Base-by-base conservation (phyloP, 129 eudicot genomes). In the Flaveria bidentis region DNA sequence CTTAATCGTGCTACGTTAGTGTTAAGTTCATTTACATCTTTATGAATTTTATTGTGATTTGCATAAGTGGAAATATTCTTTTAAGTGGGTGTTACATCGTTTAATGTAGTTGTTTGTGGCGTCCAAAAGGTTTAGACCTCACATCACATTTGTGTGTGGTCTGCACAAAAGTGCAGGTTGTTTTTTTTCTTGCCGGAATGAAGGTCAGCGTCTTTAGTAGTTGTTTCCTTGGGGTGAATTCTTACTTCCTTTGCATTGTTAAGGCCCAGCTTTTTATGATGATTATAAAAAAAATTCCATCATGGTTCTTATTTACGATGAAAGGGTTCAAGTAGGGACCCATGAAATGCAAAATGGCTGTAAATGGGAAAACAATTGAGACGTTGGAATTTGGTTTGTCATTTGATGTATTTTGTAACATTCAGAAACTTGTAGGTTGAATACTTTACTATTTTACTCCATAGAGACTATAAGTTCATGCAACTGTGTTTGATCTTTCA, bases 161-260 rank as follows among this genome's bases (percentile, higher is more conserved):
- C 36, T 9, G 50, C 65, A 33, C 14, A 23, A 36, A 36, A 49
- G 13, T 63, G 79, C 50, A 60, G 61, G n/a, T 22, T 70, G 62
- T 46, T 25, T 46, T 26, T 23, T 25, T 20, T 62, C 30, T 33
- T 63, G 9, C 17, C 5, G 50, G 67, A 62, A 64, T 63, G 72
- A 49, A 41, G 57, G 67, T 23, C 53, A 51, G 18, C 2, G 58
- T 55, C 30, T 67, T 53, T 17, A 55, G 23, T 70, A 26, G 45
- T 5, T 78, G 71, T 46, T 44, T 78, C 26, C 42, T 25, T 9
- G 5, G 60, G 82, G 52, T 78, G 46, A 28, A 58, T 45, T 69
- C 41, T 69, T 58, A 18, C 25, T 17, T 53, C 8, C 11, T 53
- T 17, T 53, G 60, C 25, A 6, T 53, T 0, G 0, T 6, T 16